A percentile compares a stretch with the other conserved stretches of the same genome.
Conservation (phyloP, 441 rosid species). For the Gossypium gossypioides region DNA sequence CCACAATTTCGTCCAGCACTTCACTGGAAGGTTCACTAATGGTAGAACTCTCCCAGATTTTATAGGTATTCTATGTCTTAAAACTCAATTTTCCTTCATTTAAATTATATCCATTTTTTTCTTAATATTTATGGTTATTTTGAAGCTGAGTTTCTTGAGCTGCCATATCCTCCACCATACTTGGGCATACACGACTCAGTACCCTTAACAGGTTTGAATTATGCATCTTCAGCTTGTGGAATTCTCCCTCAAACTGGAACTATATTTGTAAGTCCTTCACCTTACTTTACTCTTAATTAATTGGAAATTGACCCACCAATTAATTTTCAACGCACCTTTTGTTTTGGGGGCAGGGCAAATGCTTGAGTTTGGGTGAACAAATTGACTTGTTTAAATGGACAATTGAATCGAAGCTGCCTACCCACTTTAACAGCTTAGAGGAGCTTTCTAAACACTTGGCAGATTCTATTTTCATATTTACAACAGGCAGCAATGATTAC, state of each 20-base stretch:
- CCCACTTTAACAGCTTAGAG: conserved; percentile 12
- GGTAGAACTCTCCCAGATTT: conserved; percentile 20
- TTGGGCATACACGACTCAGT: conserved; percentile 3
- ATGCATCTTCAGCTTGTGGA: conserved; percentile 39
- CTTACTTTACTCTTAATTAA: not conserved
- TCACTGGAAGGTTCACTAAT: conserved; percentile 27
- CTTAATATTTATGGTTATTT: not conserved
- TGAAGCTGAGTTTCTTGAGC: conserved; percentile 32
- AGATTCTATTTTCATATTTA: conserved; percentile 24
- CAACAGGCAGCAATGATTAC: conserved; percentile 38
- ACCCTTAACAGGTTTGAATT: conserved; percentile 27
- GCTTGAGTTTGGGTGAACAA: conserved; percentile 34
- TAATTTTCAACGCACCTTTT: not conserved
- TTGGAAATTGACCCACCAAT: not conserved
- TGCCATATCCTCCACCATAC: conserved; percentile 33
- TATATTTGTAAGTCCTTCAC: conserved; percentile 15
- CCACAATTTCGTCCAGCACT: conserved; percentile 13
- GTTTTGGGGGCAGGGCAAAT: conserved; percentile 26
- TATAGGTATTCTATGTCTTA: conserved; percentile 12
- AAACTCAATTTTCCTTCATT: not conserved
- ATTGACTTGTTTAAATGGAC: conserved; percentile 22
- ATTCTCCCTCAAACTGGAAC: conserved; percentile 34
- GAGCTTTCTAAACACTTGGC: conserved; percentile 22
- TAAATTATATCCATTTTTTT: not conserved
- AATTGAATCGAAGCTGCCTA: not conserved